A percentile compares a stretch with the other conserved stretches of the same genome.
phyloP scores from a whole-genome alignment of 2,329 filamentous ascomycete genomes.

The Stachybotrys echinatus region DNA sequence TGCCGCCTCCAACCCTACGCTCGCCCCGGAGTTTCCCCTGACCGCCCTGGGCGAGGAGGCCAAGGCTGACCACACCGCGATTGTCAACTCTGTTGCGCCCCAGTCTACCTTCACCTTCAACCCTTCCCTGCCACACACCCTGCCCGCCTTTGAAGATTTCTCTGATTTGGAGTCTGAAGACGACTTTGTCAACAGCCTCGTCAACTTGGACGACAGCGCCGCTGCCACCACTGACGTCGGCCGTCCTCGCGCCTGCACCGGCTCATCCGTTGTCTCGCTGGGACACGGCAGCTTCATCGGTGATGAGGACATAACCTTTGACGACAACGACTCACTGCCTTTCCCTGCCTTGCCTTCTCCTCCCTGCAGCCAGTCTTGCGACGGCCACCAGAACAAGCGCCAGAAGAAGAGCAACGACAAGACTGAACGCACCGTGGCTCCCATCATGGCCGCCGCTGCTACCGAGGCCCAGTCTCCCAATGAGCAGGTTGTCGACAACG shows the following conservation, averaged over 20 bases:
- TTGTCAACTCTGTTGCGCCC: slow-evolving; percentile 34
- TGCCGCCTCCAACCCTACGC: slow-evolving; percentile 41
- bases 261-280: slow-evolving; percentile 60
- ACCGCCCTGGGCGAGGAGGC: slow-evolving; percentile 62
- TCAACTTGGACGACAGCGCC: slow-evolving; percentile 54
- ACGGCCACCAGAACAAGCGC: slow-evolving; percentile 52
- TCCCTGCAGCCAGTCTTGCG: slow-evolving; percentile 31
- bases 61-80: slow-evolving; percentile 45
- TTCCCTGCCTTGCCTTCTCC: slow-evolving; percentile 60
- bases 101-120: slow-evolving; percentile 47
- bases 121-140: slow-evolving; percentile 44
- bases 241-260: slow-evolving; percentile 64
- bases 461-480: slow-evolving; percentile 26
- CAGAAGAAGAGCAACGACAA: slow-evolving; percentile 48
- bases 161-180: slow-evolving; percentile 90
- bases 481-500: slow-evolving; percentile 28
- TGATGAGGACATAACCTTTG: slow-evolving; percentile 70
- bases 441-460: slow-evolving; percentile 37
- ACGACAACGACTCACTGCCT: slow-evolving; percentile 59
- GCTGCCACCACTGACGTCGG: slow-evolving; percentile 59
- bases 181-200: slow-evolving; percentile 68
- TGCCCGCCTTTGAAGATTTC: slow-evolving; percentile 76
- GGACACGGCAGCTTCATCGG: slow-evolving; percentile 75
- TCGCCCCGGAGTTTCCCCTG: slow-evolving; percentile 60
- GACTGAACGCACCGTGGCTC: slow-evolving; percentile 24